A percentile compares a stretch with the other conserved stretches of the same genome.
phyloP scores from a whole-genome alignment of 2,329 filamentous ascomycete genomes.

The Thelonectria olida region DNA sequence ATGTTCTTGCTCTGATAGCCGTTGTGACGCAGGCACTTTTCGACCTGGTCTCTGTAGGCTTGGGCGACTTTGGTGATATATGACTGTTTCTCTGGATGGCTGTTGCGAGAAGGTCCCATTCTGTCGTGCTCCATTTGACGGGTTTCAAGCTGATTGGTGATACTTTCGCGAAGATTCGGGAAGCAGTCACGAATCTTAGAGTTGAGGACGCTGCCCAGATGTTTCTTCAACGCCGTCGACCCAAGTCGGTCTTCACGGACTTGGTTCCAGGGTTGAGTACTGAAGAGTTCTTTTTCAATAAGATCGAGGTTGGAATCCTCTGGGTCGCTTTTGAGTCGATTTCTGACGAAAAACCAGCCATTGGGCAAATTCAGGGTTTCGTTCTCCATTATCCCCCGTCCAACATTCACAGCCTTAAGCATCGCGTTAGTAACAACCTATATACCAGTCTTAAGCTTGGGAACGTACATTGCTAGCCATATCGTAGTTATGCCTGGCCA shows the following conservation, averaged over 20 bases:
- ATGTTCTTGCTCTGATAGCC: slow-evolving; percentile 24
- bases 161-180: slow-evolving; percentile 36
- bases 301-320: slow-evolving; percentile 37
- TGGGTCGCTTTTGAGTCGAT: slow-evolving; percentile 38
- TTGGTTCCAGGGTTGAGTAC: slow-evolving; percentile 38
- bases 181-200: slow-evolving; percentile 48
- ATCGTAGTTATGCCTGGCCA: slow-evolving; percentile 21
- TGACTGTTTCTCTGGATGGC: slow-evolving; percentile 31
- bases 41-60: slow-evolving; percentile 32
- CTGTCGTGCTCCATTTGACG: slow-evolving; percentile 13
- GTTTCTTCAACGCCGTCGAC: slow-evolving; percentile 40
- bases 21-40: slow-evolving; percentile 36
- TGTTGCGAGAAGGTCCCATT: slow-evolving; percentile 41
- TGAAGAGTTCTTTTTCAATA: slow-evolving; percentile 43
- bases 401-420: slow-evolving; percentile 25
- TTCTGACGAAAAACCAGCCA: slow-evolving; percentile 50
- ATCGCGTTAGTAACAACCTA: slow-evolving; percentile 4
- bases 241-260: slow-evolving; percentile 39
- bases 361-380: slow-evolving; percentile 15
- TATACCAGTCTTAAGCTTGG: fast-evolving
- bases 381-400: neutral
- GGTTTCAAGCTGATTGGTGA: slow-evolving; percentile 32
- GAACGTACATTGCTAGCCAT: slow-evolving; percentile 17
- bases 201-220: slow-evolving; percentile 44
- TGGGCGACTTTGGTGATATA: slow-evolving; percentile 39